Percentiles rank a stretch among this genome's conserved stretches.
Conservation (phyloP, 352 stramenopile genomes). For the Blastocystis sp. region DNA sequence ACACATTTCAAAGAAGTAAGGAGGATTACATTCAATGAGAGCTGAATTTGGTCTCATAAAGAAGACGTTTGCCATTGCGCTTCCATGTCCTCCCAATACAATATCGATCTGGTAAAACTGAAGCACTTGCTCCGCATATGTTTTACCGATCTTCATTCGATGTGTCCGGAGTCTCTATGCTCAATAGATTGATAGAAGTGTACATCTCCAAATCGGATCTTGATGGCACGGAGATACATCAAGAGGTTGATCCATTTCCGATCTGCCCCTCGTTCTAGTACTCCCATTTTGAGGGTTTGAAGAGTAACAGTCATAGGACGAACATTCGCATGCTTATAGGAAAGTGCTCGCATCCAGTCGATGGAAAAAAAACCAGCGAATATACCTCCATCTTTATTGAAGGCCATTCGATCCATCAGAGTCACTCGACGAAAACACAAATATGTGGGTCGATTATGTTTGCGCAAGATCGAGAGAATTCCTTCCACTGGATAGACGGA, state of each 20-base stretch:
- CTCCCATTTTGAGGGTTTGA: background rate
- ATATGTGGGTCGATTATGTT: background rate
- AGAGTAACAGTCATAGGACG: background rate
- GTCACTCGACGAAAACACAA: background rate
- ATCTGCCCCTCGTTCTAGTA: background rate
- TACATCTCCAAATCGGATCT: background rate
- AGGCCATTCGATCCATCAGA: constrained; percentile 35
- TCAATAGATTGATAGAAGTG: background rate
- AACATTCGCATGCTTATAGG: constrained; percentile 11
- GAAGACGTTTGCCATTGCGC: constrained; percentile 30
- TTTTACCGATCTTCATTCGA: background rate
- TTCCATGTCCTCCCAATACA: constrained; percentile 2
- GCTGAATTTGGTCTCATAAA: constrained; percentile 3
- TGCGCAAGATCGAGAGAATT: background rate
- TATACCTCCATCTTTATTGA: constrained; percentile 37
- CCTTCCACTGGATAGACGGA: background rate
- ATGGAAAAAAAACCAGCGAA: constrained; percentile 29
- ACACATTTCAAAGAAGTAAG: constrained; percentile 53
- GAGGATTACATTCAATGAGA: constrained; percentile 38
- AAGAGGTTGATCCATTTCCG: background rate
- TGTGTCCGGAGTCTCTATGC: background rate
- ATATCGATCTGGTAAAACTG: constrained; percentile 46
- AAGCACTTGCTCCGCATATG: background rate
- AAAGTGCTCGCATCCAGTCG: constrained; percentile 28
- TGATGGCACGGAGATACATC: background rate